phyloP scores from a whole-genome alignment of 1,284 basidiomycete genomes.

The Rhodotorula sp. region DNA sequence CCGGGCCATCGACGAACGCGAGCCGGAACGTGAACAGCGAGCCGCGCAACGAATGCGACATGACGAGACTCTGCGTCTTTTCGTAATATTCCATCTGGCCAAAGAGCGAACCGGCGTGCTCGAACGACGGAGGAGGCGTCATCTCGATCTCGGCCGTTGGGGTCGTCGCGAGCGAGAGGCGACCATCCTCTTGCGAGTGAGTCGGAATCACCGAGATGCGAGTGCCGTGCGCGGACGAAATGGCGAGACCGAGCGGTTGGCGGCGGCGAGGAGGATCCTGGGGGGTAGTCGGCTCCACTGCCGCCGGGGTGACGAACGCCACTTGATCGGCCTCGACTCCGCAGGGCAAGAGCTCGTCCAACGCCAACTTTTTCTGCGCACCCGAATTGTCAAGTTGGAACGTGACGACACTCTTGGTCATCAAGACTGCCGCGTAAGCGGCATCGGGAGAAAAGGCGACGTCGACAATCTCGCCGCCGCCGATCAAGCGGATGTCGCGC shows the following conservation, averaged over 20 bases:
- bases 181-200: background rate
- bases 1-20: background rate
- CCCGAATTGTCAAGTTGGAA: background rate
- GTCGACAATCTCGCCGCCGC: conserved; percentile 9
- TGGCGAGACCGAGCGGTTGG: conserved; percentile 12
- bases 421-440: background rate
- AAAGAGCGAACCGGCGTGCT: background rate
- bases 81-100: conserved; percentile 17
- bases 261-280: background rate
- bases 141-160: conserved; percentile 1
- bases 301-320: conserved; percentile 13
- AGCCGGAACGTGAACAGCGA: conserved; percentile 33
- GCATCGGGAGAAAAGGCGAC: conserved; percentile 28
- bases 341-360: background rate
- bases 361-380: background rate
- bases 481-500: background rate
- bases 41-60: conserved; percentile 27
- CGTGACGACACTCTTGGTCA: background rate
- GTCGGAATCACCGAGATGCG: conserved; percentile 12
- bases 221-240: conserved; percentile 12
- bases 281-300: background rate
- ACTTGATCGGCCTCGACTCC: background rate
- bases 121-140: background rate
- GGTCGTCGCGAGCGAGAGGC: background rate
- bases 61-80: conserved; percentile 14